phyloP scores from a whole-genome alignment of 768 basidiomycete species.

The Scleroderma citrinum region DNA sequence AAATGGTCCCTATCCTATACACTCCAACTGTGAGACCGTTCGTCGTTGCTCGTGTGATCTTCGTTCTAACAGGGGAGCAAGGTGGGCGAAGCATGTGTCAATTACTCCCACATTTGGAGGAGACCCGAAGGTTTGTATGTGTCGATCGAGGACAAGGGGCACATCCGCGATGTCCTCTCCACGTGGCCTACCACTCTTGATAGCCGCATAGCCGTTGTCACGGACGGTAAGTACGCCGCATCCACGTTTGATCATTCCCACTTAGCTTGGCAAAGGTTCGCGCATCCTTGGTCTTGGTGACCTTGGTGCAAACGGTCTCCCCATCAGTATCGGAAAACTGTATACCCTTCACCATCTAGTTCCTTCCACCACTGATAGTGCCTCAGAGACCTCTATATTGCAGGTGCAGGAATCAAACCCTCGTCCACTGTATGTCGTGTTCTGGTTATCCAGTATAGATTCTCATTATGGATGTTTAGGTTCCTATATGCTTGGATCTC shows the following conservation, averaged over 20 bases:
- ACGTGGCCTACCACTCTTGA: slow-evolving; percentile 42
- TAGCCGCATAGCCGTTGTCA: slow-evolving; percentile 68
- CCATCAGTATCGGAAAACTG: slow-evolving; percentile 70
- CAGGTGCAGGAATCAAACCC: slow-evolving; percentile 61
- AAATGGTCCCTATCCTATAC: slow-evolving; percentile 66
- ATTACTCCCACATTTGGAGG: slow-evolving; percentile 66
- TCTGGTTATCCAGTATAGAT: not conserved
- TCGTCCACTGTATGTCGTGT: slow-evolving; percentile 32
- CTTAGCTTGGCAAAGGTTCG: slow-evolving; percentile 36
- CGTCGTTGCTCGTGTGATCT: slow-evolving; percentile 6
- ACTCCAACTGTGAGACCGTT: slow-evolving; percentile 55
- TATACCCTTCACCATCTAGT: slow-evolving; percentile 26
- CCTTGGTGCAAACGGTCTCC: slow-evolving; percentile 37
- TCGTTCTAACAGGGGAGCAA: slow-evolving; percentile 12
- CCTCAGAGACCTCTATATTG: slow-evolving; percentile 58
- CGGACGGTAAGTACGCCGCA: slow-evolving; percentile 45
- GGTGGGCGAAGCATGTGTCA: slow-evolving; percentile 68
- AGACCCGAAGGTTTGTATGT: slow-evolving; percentile 57
- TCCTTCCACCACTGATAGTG: not conserved
- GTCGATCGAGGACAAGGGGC: slow-evolving; percentile 61
- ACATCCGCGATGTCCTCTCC: slow-evolving; percentile 49
- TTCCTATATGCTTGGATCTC: slow-evolving; percentile 68
- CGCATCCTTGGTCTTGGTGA: slow-evolving; percentile 67
- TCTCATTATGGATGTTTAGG: slow-evolving; percentile 16
- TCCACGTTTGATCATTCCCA: slow-evolving; percentile 1